These are phyloP conservation scores for Crithidia sp. DNA, from an alignment of 208 protist species.

Conservation along the genomic window DNA sequence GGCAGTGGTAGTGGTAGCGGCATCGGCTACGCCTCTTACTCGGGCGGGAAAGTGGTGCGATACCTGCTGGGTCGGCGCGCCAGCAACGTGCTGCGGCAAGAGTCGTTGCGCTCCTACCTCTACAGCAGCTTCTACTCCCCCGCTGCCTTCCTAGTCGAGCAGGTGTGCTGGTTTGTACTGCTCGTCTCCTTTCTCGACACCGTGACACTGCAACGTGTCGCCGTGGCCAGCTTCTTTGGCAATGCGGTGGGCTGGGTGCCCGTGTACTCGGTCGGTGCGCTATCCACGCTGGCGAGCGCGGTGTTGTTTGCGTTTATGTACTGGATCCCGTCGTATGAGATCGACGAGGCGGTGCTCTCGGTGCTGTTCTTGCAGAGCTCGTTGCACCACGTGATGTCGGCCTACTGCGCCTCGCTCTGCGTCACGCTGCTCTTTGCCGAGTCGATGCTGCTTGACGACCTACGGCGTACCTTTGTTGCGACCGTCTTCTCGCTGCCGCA, in stretches of 20 bases:
- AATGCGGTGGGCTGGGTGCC: slow-evolving; percentile 30
- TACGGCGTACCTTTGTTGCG: slow-evolving; percentile 30
- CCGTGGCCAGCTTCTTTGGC: slow-evolving; percentile 31
- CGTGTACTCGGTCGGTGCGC: slow-evolving; percentile 19
- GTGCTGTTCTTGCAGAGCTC: slow-evolving; percentile 5
- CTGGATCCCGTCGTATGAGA: slow-evolving; percentile 26
- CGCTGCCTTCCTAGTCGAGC: slow-evolving; percentile 43
- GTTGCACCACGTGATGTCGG: slow-evolving; percentile 21
- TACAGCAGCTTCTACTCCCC: slow-evolving; percentile 40
- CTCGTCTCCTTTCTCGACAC: slow-evolving; percentile 19
- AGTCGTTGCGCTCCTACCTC: slow-evolving; percentile 31
- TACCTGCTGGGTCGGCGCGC: slow-evolving; percentile 26
- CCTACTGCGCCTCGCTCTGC: slow-evolving; percentile 45
- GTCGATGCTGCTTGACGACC: slow-evolving; percentile 27
- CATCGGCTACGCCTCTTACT: not conserved
- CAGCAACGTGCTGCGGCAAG: slow-evolving; percentile 18
- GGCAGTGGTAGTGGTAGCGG: slow-evolving; percentile 1
- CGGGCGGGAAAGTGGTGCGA: slow-evolving; percentile 21
- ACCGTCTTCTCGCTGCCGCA: slow-evolving; percentile 27
- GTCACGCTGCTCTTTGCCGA: slow-evolving; percentile 44
- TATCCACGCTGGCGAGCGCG: slow-evolving; percentile 13
- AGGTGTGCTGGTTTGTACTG: slow-evolving; percentile 35
- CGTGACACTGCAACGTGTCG: slow-evolving; percentile 31
- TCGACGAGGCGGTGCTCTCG: slow-evolving; percentile 24
- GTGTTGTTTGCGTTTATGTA: slow-evolving; percentile 27